phyloP scores from a whole-genome alignment of 768 basidiomycete species.

The Hydnomerulius pinastri region DNA sequence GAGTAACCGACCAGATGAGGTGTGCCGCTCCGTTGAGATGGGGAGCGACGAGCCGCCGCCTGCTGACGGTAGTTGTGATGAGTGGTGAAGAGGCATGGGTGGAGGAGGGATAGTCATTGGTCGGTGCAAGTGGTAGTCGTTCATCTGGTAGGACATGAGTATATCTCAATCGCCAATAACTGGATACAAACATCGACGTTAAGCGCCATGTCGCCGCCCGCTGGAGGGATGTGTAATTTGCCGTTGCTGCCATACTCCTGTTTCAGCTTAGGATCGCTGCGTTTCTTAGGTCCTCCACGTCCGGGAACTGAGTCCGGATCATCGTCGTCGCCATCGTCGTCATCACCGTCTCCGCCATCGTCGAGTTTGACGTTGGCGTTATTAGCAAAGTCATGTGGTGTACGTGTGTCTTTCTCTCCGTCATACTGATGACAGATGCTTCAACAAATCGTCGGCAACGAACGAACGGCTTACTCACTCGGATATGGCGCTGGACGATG shows the following conservation, averaged over 20 bases:
- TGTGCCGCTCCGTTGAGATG: slow-evolving; percentile 34
- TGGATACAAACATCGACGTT: slow-evolving; percentile 26
- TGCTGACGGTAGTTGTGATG: slow-evolving; percentile 24
- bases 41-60: slow-evolving; percentile 30
- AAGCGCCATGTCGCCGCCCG: slow-evolving; percentile 20
- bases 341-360: slow-evolving; percentile 42
- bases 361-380: slow-evolving; percentile 36
- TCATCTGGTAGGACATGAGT: slow-evolving; percentile 21
- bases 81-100: slow-evolving; percentile 32
- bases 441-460: not conserved
- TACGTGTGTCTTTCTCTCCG: slow-evolving; percentile 51
- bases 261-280: slow-evolving; percentile 29
- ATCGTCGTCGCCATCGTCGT: slow-evolving; percentile 36
- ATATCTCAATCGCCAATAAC: not conserved
- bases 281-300: slow-evolving; percentile 23
- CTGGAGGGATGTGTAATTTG: slow-evolving; percentile 18
- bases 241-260: slow-evolving; percentile 24
- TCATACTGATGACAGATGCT: slow-evolving; percentile 40
- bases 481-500: slow-evolving; percentile 68
- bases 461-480: slow-evolving; percentile 36
- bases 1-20: slow-evolving; percentile 33
- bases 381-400: slow-evolving; percentile 50
- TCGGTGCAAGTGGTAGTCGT: slow-evolving; percentile 30
- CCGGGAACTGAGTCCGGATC: slow-evolving; percentile 25
- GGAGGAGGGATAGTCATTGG: slow-evolving; percentile 36